A percentile compares a stretch with the other conserved stretches of the same genome.
Evolutionary conservation across 306 rosid genomes (phyloP).

Genomic region (Bauhinia variegata): DNA sequence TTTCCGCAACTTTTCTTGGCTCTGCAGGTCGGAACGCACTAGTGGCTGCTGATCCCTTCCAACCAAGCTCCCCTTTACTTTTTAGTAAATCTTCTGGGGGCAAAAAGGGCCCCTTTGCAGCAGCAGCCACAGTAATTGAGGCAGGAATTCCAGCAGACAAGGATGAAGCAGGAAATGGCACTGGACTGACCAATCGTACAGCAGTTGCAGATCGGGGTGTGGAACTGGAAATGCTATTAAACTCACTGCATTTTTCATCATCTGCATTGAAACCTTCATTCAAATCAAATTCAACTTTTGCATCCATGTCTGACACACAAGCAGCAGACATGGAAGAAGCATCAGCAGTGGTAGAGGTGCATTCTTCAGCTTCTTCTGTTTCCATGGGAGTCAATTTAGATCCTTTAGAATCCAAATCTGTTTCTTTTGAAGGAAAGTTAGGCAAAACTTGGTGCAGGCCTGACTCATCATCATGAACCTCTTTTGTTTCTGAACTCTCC

Average conservation of each 20-base stretch:
- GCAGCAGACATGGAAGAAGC: slow-evolving; percentile 54
- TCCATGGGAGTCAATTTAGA: slow-evolving; percentile 47
- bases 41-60: slow-evolving; percentile 85
- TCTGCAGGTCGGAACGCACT: slow-evolving; percentile 90
- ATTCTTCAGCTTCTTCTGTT: slow-evolving; percentile 65
- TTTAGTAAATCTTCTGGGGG: slow-evolving; percentile 69
- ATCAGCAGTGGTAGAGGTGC: slow-evolving; percentile 67
- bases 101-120: slow-evolving; percentile 68
- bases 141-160: slow-evolving; percentile 50
- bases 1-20: slow-evolving; percentile 63
- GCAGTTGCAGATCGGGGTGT: slow-evolving; percentile 45
- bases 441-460: slow-evolving; percentile 29
- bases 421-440: slow-evolving; percentile 47
- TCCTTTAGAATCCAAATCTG: slow-evolving; percentile 43
- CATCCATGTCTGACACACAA: slow-evolving; percentile 47
- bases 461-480: slow-evolving; percentile 40
- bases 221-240: slow-evolving; percentile 33
- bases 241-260: slow-evolving; percentile 59
- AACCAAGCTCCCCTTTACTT: slow-evolving; percentile 70
- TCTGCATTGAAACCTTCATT: slow-evolving; percentile 71
- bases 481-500: slow-evolving; percentile 46
- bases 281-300: slow-evolving; percentile 71
- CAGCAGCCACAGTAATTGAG: slow-evolving; percentile 68
- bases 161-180: slow-evolving; percentile 55
- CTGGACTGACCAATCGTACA: slow-evolving; percentile 52